Conservation (phyloP, 768 basidiomycete genomes). For the Kwoniella heveanensis region DNA sequence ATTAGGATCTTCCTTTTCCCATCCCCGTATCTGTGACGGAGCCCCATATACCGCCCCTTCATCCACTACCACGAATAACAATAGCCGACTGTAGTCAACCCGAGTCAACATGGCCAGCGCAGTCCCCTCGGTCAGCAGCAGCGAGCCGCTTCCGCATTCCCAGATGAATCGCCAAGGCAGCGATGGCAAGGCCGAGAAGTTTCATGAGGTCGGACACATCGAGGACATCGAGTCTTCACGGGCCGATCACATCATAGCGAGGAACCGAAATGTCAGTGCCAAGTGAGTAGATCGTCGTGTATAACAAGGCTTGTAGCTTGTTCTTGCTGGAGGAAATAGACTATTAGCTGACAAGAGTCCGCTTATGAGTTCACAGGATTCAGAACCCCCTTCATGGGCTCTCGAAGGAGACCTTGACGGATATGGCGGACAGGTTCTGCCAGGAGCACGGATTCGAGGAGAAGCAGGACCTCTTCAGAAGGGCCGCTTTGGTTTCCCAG, state of each 20-base stretch:
- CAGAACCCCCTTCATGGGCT: constrained; percentile 40
- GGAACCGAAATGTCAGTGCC: constrained; percentile 32
- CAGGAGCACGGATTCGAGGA: constrained; percentile 39
- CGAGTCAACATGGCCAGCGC: background rate
- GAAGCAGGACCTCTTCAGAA: constrained; percentile 37
- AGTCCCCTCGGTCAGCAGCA: background rate
- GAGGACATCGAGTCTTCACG: constrained; percentile 22
- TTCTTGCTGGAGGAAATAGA: background rate
- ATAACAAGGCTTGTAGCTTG: too few relatives aligned
- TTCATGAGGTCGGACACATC: constrained; percentile 18
- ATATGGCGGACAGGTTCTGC: constrained; percentile 39
- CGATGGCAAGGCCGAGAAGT: constrained; percentile 23
- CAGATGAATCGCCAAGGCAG: constrained; percentile 1
- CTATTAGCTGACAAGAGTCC: background rate
- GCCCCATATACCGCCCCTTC: background rate
- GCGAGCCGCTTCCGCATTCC: background rate
- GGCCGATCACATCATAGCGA: constrained; percentile 6
- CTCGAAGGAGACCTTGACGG: constrained; percentile 30
- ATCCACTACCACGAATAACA: too few relatives aligned
- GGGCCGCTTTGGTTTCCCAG: constrained; percentile 50
- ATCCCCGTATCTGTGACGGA: background rate
- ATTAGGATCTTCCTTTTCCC: background rate
- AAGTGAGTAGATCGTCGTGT: too few relatives aligned
- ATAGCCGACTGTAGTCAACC: too few relatives aligned
- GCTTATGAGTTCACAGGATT: constrained; percentile 8